Conservation (phyloP, 2,329 filamentous ascomycete genomes). For the Epichloe baconii region DNA sequence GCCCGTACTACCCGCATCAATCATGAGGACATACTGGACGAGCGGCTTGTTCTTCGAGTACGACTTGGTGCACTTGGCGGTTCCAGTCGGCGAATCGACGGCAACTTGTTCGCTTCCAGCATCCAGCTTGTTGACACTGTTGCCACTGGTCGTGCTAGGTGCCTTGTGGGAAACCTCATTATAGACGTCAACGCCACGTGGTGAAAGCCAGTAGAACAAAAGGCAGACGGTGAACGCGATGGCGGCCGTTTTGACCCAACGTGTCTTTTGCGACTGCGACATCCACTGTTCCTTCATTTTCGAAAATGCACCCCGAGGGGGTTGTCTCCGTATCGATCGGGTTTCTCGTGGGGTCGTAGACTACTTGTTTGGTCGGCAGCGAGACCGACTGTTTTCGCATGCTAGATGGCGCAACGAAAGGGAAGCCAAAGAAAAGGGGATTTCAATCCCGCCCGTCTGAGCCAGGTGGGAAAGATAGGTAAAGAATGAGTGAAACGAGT, state of each 20-base stretch:
- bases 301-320: slow-evolving; percentile 35
- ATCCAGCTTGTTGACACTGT: slow-evolving; percentile 3
- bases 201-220: slow-evolving; percentile 51
- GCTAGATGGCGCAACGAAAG: slow-evolving; percentile 9
- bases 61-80: slow-evolving; percentile 68
- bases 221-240: slow-evolving; percentile 47
- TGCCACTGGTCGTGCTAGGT: background rate
- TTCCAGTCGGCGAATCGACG: slow-evolving; percentile 49
- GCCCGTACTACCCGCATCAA: slow-evolving; percentile 94
- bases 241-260: slow-evolving; percentile 52
- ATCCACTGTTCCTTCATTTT: slow-evolving; percentile 45
- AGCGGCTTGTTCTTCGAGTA: slow-evolving; percentile 81
- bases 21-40: slow-evolving; percentile 96
- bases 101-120: slow-evolving; percentile 35
- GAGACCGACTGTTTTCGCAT: slow-evolving; percentile 57
- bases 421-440: slow-evolving; percentile 7
- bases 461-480: background rate
- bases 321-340: slow-evolving; percentile 43
- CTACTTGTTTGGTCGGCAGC: slow-evolving; percentile 45
- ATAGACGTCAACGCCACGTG: slow-evolving; percentile 42
- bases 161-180: slow-evolving; percentile 19
- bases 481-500: slow-evolving; percentile 11
- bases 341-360: slow-evolving; percentile 52
- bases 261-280: slow-evolving; percentile 51
- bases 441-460: background rate